These are phyloP conservation scores for Coemansia sp. DNA, from an alignment of 192 early-diverging fungal species.

Conservation along the genomic window DNA sequence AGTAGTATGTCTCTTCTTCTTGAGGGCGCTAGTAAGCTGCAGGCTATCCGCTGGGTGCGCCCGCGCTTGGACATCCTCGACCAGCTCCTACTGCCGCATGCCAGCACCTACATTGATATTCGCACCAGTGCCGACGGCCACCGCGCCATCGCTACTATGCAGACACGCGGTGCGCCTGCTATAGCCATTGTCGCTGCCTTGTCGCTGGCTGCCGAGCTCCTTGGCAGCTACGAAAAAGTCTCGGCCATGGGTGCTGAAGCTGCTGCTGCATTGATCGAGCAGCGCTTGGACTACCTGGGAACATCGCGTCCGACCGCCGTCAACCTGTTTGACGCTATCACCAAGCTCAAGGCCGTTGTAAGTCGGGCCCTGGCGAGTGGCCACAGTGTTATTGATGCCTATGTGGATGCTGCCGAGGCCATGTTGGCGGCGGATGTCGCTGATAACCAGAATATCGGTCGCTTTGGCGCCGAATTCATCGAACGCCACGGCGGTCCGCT, in stretches of 20 bases:
- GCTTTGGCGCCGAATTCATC: conserved; percentile 66
- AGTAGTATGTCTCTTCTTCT: background rate
- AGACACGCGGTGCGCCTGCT: conserved; percentile 88
- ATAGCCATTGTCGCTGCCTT: conserved; percentile 96
- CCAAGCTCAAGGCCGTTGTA: conserved; percentile 44
- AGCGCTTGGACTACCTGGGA: conserved; percentile 71
- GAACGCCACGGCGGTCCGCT: background rate
- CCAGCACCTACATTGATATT: conserved; percentile 73
- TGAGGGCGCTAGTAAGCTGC: conserved; percentile 14
- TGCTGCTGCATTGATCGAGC: conserved; percentile 54
- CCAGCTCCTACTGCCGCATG: conserved; percentile 89
- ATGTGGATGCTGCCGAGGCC: conserved; percentile 69
- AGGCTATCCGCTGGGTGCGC: conserved; percentile 46
- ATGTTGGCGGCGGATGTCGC: conserved; percentile 84
- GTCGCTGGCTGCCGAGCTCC: conserved; percentile 76
- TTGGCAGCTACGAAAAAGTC: conserved; percentile 9
- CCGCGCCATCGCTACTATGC: conserved; percentile 89
- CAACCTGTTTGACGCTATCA: conserved; percentile 85
- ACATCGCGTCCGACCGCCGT: conserved; percentile 95
- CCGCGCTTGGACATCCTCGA: conserved; percentile 74
- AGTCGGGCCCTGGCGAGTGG: conserved; percentile 10
- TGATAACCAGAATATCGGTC: conserved; percentile 87
- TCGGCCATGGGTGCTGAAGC: too few species aligned
- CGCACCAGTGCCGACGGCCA: conserved; percentile 67
- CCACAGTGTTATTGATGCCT: conserved; percentile 57